Conservation (phyloP, 2,329 filamentous ascomycete species). For the Raffaelea arxii region DNA sequence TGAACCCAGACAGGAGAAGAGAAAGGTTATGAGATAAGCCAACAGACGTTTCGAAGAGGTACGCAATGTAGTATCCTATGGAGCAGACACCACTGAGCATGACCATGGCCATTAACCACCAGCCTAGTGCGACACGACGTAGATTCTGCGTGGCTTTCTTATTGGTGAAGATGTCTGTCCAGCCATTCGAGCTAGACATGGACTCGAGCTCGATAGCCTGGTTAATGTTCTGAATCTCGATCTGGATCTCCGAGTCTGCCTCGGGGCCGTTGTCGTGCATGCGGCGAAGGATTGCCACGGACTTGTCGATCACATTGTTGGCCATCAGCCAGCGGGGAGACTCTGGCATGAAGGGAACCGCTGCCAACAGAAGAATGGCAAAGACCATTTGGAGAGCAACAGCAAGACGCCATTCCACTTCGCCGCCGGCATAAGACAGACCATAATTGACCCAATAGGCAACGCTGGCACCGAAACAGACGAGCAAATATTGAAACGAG, state of each 20-base stretch:
- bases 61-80: slow-evolving; percentile 11
- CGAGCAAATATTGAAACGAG: slow-evolving; percentile 1
- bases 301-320: slow-evolving; percentile 25
- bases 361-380: slow-evolving; percentile 21
- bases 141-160: slow-evolving; percentile 8
- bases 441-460: slow-evolving; percentile 41
- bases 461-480: slow-evolving; percentile 23
- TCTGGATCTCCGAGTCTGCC: neutral
- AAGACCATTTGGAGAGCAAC: slow-evolving; percentile 33
- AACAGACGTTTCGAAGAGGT: slow-evolving; percentile 4
- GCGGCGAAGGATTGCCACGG: slow-evolving; percentile 21
- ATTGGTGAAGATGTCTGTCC: slow-evolving; percentile 12
- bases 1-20: slow-evolving; percentile 1
- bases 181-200: slow-evolving; percentile 5
- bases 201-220: slow-evolving; percentile 13
- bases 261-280: slow-evolving; percentile 20
- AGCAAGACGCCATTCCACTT: slow-evolving; percentile 45
- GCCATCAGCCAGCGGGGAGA: slow-evolving; percentile 30
- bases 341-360: slow-evolving; percentile 29
- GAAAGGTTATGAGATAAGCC: slow-evolving; percentile 2
- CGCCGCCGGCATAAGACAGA: slow-evolving; percentile 27
- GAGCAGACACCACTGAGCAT: slow-evolving; percentile 13
- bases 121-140: slow-evolving; percentile 10
- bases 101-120: slow-evolving; percentile 14
- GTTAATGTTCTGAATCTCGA: slow-evolving; percentile 10